These are phyloP conservation scores for Candida sakaeoensis DNA, from an alignment of 805 yeast genomes.

Conservation along the genomic window DNA sequence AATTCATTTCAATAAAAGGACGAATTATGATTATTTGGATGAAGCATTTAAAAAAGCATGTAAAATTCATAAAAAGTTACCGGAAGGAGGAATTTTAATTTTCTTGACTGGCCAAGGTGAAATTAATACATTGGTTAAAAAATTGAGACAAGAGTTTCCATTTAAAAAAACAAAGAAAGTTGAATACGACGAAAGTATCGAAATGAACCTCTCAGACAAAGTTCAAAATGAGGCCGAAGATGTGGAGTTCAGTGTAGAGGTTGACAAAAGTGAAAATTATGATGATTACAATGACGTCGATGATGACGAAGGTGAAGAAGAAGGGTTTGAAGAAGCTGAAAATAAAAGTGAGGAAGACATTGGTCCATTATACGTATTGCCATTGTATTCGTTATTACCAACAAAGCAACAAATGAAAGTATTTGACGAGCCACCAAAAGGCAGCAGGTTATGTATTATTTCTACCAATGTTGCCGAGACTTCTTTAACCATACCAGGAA, in stretches of 20 bases:
- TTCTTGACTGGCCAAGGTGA: constrained; percentile 96
- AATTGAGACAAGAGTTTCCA: constrained; percentile 67
- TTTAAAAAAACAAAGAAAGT: constrained; percentile 29
- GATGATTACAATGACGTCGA: constrained; percentile 51
- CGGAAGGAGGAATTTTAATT: constrained; percentile 90
- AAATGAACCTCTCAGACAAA: constrained; percentile 53
- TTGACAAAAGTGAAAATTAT: constrained; percentile 36
- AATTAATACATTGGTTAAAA: constrained; percentile 71
- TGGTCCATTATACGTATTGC: constrained; percentile 86
- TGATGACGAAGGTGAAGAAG: constrained; percentile 46
- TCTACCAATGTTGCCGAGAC: constrained; percentile 99
- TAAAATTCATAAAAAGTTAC: constrained; percentile 80
- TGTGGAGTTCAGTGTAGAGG: constrained; percentile 63
- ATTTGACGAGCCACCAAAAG: constrained; percentile 79
- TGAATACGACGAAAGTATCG: constrained; percentile 29
- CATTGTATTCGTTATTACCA: constrained; percentile 90
- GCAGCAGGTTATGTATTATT: constrained; percentile 83
- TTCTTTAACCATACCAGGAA: constrained; percentile 92
- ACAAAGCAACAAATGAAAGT: constrained; percentile 93
- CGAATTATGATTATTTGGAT: constrained; percentile 74
- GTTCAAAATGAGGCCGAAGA: constrained; percentile 85
- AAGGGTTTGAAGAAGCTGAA: constrained; percentile 67
- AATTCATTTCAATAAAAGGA: constrained; percentile 79
- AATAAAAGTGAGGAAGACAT: constrained; percentile 67
- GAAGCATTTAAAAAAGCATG: constrained; percentile 83